A percentile compares a stretch with the other conserved stretches of the same genome.
These are phyloP conservation scores for Rauvolfia tetraphylla DNA, from an alignment of 257 asterid genomes.

Conservation along the genomic window DNA sequence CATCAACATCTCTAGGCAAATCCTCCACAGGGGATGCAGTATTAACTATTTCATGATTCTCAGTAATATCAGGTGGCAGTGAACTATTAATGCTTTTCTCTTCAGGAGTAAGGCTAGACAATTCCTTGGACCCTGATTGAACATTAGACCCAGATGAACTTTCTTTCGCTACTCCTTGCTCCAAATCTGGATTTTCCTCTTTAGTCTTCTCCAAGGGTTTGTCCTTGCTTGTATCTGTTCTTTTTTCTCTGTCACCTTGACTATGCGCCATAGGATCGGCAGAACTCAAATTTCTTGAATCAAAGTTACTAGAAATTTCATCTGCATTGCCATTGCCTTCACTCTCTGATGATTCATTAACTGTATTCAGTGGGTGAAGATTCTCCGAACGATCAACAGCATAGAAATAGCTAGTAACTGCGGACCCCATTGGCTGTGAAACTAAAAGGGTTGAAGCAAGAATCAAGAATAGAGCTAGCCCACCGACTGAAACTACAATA, in stretches of 20 bases:
- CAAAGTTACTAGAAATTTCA: conserved; percentile 3
- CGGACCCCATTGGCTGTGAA: conserved; percentile 53
- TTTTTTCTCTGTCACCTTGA: conserved; percentile 21
- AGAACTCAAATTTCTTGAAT: conserved; percentile 19
- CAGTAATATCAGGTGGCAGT: background rate
- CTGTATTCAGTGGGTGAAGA: conserved; percentile 16
- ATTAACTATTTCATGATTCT: background rate
- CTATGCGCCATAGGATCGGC: conserved; percentile 13
- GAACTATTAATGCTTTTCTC: background rate
- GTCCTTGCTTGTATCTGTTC: conserved; percentile 18
- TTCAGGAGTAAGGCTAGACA: background rate
- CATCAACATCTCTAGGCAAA: background rate
- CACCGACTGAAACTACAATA: conserved; percentile 56
- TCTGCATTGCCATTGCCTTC: conserved; percentile 7
- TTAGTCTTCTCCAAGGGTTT: conserved; percentile 19
- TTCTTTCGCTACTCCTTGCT: background rate
- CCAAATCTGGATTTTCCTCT: conserved; percentile 15
- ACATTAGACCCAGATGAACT: conserved; percentile 6
- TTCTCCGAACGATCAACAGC: conserved; percentile 30
- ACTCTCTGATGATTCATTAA: conserved; percentile 19
- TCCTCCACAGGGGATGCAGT: background rate
- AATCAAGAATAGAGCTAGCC: conserved; percentile 60
- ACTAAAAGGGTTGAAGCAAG: conserved; percentile 70
- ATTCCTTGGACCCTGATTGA: background rate
- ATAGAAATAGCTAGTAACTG: conserved; percentile 50